Base-by-base conservation (phyloP, 2,329 filamentous ascomycete species). In the Fusarium brevicatenulatum region DNA sequence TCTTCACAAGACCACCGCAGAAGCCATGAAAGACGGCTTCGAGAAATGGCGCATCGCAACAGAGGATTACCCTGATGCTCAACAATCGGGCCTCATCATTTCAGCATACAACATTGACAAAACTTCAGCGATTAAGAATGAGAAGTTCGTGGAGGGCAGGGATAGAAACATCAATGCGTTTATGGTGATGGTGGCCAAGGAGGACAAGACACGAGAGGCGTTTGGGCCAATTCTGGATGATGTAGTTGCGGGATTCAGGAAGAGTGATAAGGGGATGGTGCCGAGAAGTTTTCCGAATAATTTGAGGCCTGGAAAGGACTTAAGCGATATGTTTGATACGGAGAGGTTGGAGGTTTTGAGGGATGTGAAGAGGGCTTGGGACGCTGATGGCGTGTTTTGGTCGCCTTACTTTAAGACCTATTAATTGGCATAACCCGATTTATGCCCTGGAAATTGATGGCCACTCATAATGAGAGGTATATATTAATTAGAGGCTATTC, bases 351-450 rank as follows among this genome's bases (percentile, higher is more conserved):
- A 47, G 11, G 62, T 72, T 46, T 23, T 78, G 28, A 70, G 18
- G 37, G 57, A 40, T n/a, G 47, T 76, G 10, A 78, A 79, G 59
- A 39, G 23, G 47, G 42, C 30, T 11, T 80, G 78, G 78, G 78
- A 80, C 59, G 21, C 50, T 9, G 68, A 76, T 2, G 65, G 68
- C 1, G 18, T 80, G 1, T 80, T 80, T 55, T 80, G 78, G 78
- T 78, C 57, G 30, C 77, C 77, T 15, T 78, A 72, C 11, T 28
- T 15, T 1, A 15, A 42, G 49, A 15, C 18, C 4, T 4, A 7
- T 30, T 36, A 7, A 46, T 25, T n/a, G 4, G 4, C 11, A 6
- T 8, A 0, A 2, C 7, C 13, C 23, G 5, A 7, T 4, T 2
- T 12, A 7, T n/a, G 19, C 2, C 10, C 3, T n/a, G 9, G 1